A percentile compares a stretch with the other conserved stretches of the same genome.
Evolutionary conservation across 208 protist genomes (phyloP).

Genomic region (Crithidia expoeki): DNA sequence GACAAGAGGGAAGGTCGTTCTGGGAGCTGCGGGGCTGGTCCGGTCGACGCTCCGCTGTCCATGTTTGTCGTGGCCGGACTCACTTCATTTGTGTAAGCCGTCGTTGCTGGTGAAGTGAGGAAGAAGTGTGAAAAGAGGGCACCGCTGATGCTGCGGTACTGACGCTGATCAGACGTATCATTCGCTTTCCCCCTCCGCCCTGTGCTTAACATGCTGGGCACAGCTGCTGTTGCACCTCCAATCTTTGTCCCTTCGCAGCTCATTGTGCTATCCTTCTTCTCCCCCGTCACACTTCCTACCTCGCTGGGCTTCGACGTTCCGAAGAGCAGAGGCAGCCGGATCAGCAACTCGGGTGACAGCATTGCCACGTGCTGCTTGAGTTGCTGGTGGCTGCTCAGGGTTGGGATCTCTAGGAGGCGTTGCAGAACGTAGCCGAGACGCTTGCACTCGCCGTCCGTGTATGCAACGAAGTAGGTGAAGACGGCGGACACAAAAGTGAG

Average conservation of each 20-base stretch:
- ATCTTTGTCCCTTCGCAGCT: background rate
- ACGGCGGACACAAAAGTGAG: constrained; percentile 52
- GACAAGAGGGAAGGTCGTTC: constrained; percentile 9
- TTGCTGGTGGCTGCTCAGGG: constrained; percentile 17
- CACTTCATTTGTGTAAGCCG: background rate
- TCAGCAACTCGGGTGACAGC: constrained; percentile 5
- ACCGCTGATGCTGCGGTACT: constrained; percentile 4
- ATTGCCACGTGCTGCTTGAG: constrained; percentile 2
- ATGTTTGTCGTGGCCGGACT: too few species aligned
- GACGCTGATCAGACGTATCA: background rate
- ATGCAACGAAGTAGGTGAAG: constrained; percentile 71
- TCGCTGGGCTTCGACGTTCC: background rate
- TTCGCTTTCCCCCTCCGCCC: background rate
- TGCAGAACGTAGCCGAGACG: constrained; percentile 63
- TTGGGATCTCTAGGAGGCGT: constrained; percentile 27
- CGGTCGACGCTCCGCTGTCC: too few species aligned
- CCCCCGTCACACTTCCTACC: background rate
- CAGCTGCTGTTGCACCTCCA: background rate
- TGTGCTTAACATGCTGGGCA: too few species aligned
- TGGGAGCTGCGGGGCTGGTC: too few species aligned
- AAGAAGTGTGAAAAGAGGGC: constrained; percentile 13
- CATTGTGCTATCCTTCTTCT: background rate
- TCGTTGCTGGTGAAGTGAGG: background rate
- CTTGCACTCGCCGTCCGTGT: constrained; percentile 80
- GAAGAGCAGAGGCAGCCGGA: constrained; percentile 12